Percentiles rank a stretch among this genome's conserved stretches.
phyloP scores from a whole-genome alignment of 805 yeast species.

The Pichia heedii region DNA sequence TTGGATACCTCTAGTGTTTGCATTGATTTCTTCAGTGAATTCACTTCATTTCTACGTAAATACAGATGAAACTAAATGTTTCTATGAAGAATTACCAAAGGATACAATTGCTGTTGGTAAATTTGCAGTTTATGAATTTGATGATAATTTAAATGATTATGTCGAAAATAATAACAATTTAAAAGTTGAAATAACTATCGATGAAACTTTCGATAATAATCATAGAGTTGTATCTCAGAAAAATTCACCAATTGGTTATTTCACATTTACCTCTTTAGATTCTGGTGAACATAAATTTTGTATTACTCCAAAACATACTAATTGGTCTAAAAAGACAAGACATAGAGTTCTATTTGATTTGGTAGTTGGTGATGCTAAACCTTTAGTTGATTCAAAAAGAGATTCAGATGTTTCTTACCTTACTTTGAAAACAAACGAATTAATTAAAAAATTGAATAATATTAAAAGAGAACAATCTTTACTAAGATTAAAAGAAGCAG shows the following conservation, averaged over 20 bases:
- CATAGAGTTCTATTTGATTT: constrained; percentile 67
- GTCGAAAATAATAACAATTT: constrained; percentile 43
- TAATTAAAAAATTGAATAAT: constrained; percentile 48
- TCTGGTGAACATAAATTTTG: constrained; percentile 77
- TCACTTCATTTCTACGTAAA: constrained; percentile 74
- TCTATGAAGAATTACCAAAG: constrained; percentile 68
- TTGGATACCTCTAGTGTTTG: not conserved
- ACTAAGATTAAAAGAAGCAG: constrained; percentile 67
- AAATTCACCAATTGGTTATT: constrained; percentile 55
- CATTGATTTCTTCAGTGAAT: constrained; percentile 13
- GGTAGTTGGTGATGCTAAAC: constrained; percentile 54
- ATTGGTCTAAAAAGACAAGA: constrained; percentile 37
- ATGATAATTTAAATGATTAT: constrained; percentile 38
- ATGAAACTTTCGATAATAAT: constrained; percentile 69
- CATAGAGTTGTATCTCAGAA: constrained; percentile 68
- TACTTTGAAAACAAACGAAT: constrained; percentile 46
- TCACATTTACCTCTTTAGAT: constrained; percentile 64
- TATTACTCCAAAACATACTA: constrained; percentile 43
- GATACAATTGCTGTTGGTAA: constrained; percentile 76
- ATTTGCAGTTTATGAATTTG: constrained; percentile 59
- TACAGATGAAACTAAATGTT: constrained; percentile 73
- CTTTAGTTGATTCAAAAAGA: constrained; percentile 60
- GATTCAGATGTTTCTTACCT: constrained; percentile 45
- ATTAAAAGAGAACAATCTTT: constrained; percentile 57
- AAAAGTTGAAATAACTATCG: constrained; percentile 60